Evolutionary conservation across 345 rosid species (phyloP).

Genomic region (Lepidium aucheri): DNA sequence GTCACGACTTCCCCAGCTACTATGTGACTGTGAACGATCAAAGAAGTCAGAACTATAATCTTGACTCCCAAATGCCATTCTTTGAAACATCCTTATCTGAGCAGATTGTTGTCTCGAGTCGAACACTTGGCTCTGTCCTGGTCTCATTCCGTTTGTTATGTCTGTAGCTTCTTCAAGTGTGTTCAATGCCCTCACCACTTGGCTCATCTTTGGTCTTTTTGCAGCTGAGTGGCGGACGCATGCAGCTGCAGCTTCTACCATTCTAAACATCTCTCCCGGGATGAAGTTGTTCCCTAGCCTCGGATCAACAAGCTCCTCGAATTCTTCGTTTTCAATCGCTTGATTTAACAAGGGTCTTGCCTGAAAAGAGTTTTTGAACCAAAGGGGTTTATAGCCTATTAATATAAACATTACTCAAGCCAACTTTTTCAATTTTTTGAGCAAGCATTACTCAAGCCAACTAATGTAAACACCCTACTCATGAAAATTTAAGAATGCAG

Average conservation of each 20-base stretch:
- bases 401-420: background rate
- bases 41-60: slow-evolving; percentile 70
- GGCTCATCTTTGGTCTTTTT: slow-evolving; percentile 93
- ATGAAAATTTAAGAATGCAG: background rate
- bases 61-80: slow-evolving; percentile 94
- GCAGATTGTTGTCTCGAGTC: slow-evolving; percentile 84
- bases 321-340: slow-evolving; percentile 71
- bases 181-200: slow-evolving; percentile 92
- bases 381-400: background rate
- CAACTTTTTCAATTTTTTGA: background rate
- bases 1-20: slow-evolving; percentile 85
- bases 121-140: slow-evolving; percentile 78
- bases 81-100: slow-evolving; percentile 85
- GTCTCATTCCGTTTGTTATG: slow-evolving; percentile 85
- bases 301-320: slow-evolving; percentile 58
- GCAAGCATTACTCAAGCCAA: background rate
- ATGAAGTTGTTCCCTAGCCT: slow-evolving; percentile 58
- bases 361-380: slow-evolving; percentile 31
- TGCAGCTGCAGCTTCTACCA: slow-evolving; percentile 98
- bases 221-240: slow-evolving; percentile 86
- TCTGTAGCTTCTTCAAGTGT: slow-evolving; percentile 58
- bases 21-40: slow-evolving; percentile 48
- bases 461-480: background rate
- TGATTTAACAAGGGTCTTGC: slow-evolving; percentile 76
- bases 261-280: slow-evolving; percentile 68